phyloP scores from a whole-genome alignment of 2,329 filamentous ascomycete species.

The Sporothrix humicola region DNA sequence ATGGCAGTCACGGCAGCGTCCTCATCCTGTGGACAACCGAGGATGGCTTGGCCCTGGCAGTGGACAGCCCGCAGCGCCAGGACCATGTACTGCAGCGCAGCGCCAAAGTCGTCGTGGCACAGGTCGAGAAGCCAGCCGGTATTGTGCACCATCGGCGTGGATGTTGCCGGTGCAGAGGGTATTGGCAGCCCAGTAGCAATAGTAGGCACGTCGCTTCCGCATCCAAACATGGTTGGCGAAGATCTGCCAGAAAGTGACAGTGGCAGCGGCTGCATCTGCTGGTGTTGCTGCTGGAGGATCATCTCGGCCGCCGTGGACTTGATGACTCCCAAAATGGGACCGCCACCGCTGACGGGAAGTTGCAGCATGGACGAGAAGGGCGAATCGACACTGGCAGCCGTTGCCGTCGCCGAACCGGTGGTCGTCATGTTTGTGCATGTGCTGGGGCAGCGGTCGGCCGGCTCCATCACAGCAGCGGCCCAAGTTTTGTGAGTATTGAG shows the following conservation, averaged over 20 bases:
- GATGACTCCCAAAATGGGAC: not conserved
- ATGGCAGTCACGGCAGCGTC: conserved; percentile 31
- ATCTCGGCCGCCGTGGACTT: conserved; percentile 26
- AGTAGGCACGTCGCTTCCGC: not conserved
- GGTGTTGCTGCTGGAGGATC: not conserved
- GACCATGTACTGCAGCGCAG: conserved; percentile 39
- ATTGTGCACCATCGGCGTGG: not conserved
- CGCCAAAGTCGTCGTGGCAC: conserved; percentile 41
- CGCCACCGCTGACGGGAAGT: not conserved
- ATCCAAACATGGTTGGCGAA: conserved; percentile 15
- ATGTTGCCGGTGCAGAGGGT: not conserved
- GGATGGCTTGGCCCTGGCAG: not conserved
- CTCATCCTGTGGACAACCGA: conserved; percentile 15
- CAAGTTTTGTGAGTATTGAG: conserved; percentile 39
- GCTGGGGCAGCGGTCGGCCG: conserved; percentile 3
- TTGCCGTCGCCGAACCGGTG: not conserved
- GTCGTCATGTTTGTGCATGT: conserved; percentile 28
- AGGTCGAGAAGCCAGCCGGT: conserved; percentile 40
- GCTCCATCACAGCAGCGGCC: not conserved
- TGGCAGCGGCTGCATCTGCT: not conserved
- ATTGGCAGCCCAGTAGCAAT: not conserved
- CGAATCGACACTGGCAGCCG: conserved; percentile 3
- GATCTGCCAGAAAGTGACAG: not conserved
- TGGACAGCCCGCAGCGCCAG: conserved; percentile 34
- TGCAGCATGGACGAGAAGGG: conserved; percentile 12